Conservation (phyloP, 768 basidiomycete genomes). For the Auriscalpium vulgare region DNA sequence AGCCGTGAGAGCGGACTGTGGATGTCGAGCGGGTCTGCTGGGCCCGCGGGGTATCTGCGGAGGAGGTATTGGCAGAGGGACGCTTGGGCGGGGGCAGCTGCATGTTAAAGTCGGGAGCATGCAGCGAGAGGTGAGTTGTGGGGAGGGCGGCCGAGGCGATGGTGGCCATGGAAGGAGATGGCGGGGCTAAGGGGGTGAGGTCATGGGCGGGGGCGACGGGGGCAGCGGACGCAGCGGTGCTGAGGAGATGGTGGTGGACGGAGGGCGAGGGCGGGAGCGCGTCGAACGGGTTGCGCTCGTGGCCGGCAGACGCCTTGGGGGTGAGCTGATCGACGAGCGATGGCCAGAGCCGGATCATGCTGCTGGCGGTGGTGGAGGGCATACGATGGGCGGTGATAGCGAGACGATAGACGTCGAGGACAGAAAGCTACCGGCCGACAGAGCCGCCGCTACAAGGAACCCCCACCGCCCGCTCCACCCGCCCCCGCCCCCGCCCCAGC, state of each 20-base stretch:
- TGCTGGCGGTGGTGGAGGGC: conserved; percentile 2
- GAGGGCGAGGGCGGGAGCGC: conserved; percentile 21
- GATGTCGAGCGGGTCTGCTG: conserved; percentile 6
- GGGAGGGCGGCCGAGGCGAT: conserved; percentile 38
- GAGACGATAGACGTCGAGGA: conserved; percentile 4
- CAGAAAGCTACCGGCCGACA: no score
- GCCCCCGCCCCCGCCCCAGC: conserved; percentile 19
- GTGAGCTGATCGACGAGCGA: conserved; percentile 42
- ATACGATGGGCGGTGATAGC: background rate
- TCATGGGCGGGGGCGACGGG: conserved; percentile 19
- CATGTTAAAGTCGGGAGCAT: conserved; percentile 83
- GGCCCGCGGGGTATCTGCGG: background rate
- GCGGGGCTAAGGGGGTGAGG: conserved; percentile 36
- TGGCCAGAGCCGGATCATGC: conserved; percentile 70
- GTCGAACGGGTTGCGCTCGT: conserved; percentile 25
- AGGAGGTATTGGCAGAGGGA: conserved; percentile 9
- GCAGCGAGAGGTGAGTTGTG: conserved; percentile 63
- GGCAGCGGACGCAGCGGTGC: conserved; percentile 5
- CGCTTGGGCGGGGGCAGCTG: conserved; percentile 43
- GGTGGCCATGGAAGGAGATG: conserved; percentile 37
- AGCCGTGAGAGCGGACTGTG: conserved; percentile 30
- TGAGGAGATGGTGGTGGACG: conserved; percentile 11
- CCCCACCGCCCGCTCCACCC: conserved; percentile 10
- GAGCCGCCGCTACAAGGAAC: background rate
- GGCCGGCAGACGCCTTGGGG: conserved; percentile 34